Conservation (phyloP, 768 basidiomycete genomes). For the Tubosaeta sp. region DNA sequence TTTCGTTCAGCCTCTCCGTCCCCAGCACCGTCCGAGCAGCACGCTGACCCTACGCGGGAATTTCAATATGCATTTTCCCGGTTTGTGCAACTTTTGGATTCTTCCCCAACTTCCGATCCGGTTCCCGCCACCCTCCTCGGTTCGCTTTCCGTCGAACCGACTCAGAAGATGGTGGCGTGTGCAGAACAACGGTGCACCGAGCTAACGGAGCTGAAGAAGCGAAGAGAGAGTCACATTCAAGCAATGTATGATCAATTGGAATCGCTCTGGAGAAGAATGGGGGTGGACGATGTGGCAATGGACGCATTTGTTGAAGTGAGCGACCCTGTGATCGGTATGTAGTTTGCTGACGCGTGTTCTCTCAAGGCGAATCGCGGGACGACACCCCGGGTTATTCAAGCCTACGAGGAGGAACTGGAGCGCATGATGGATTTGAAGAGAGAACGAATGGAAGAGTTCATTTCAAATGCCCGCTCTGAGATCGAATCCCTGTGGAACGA, state of each 20-base stretch:
- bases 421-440: slow-evolving; percentile 87
- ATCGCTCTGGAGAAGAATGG: slow-evolving; percentile 83
- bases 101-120: slow-evolving; percentile 23
- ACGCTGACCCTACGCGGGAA: slow-evolving; percentile 26
- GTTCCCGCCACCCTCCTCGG: slow-evolving; percentile 20
- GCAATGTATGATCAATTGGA: slow-evolving; percentile 92
- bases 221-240: slow-evolving; percentile 83
- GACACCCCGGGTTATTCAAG: slow-evolving; percentile 67
- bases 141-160: slow-evolving; percentile 65
- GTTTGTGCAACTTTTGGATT: slow-evolving; percentile 59
- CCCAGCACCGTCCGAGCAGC: slow-evolving; percentile 8
- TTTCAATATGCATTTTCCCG: slow-evolving; percentile 58
- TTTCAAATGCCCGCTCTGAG: slow-evolving; percentile 76
- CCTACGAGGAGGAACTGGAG: slow-evolving; percentile 88
- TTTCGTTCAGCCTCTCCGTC: slow-evolving; percentile 27
- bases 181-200: slow-evolving; percentile 52
- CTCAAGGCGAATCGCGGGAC: slow-evolving; percentile 61
- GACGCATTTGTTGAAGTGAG: slow-evolving; percentile 84
- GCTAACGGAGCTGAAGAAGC: slow-evolving; percentile 69
- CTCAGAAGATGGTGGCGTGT: slow-evolving; percentile 69
- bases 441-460: slow-evolving; percentile 82
- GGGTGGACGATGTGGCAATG: slow-evolving; percentile 74
- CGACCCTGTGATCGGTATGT: background rate
- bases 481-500: slow-evolving; percentile 82
- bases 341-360: background rate